Evolutionary conservation across 345 rosid genomes (phyloP), one percentile per base, ranked within the genome.

Genomic region (Sonneratia alba): DNA sequence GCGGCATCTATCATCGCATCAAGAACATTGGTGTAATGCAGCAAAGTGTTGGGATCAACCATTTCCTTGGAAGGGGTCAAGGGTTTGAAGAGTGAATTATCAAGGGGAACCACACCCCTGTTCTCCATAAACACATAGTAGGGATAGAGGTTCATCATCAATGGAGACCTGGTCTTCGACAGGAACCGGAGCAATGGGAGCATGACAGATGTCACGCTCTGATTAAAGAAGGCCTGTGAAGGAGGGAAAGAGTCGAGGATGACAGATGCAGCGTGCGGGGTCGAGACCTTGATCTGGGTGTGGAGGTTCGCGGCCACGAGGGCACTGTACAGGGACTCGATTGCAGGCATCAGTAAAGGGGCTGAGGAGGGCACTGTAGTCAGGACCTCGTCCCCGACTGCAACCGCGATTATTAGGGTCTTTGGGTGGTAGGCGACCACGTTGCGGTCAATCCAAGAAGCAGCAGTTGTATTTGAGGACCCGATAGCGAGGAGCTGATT

Each of bases 81-180:
- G 4, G 98, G 97, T 84, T 89, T 80, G 77, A 95, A 95, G 82
- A 95, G 80, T 13, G 96, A 78, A 75, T 89, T 90, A 71, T 92
- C 99, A 6, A 95, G 81, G 32, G 99, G 98, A 66, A 95, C 98
- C 49, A 92, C 98, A 6, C 98, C 98, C 78, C 90, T 95, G 79
- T 90, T 90, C 81, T 95, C 83, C 98, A 95, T 90, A 67, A 87
- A 95, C 37, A 92, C 98, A 48, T 95, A 95, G 83, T 95, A 95
- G 61, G 99, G 98, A 72, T 95, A 95, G 22, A 95, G 84, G 81
- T 95, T 95, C 97, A 95, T 88, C 99, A 95, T 95, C 81, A 95
- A 72, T 5, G 97, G 96, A 10, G 99, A 86, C 15, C 83, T 88
- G 2, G 97, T 90, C 79, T 75, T 86, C 1, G 97, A 90, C 79